Percentiles rank a stretch among this genome's conserved stretches.
phyloP scores from a whole-genome alignment of 768 basidiomycete species.

The Calvatia gigantea region DNA sequence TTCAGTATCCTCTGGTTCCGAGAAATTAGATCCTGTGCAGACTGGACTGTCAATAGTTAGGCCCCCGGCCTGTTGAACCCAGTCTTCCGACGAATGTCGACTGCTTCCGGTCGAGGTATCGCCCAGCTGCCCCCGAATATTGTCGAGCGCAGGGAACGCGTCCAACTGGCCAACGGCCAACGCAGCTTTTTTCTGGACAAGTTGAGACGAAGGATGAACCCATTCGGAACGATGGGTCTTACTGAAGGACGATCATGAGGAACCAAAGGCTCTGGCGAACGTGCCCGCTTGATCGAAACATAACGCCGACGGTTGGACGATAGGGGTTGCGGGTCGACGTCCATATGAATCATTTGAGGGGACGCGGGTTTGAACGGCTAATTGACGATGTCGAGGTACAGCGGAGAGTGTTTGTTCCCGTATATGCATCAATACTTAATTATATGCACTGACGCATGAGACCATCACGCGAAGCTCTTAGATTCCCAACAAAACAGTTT shows the following conservation, averaged over 20 bases:
- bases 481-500: no score
- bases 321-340: slow-evolving; percentile 46
- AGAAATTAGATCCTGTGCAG: slow-evolving; percentile 15
- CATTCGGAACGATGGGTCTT: slow-evolving; percentile 17
- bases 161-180: slow-evolving; percentile 26
- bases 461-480: background rate
- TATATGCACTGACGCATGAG: background rate
- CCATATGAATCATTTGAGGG: slow-evolving; percentile 42
- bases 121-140: slow-evolving; percentile 12
- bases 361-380: slow-evolving; percentile 8
- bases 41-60: slow-evolving; percentile 60
- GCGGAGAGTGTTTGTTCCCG: background rate
- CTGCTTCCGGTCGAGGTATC: slow-evolving; percentile 31
- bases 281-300: slow-evolving; percentile 46
- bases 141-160: slow-evolving; percentile 8
- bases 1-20: slow-evolving; percentile 10
- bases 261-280: slow-evolving; percentile 47
- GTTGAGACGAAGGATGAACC: background rate
- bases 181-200: slow-evolving; percentile 54
- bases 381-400: slow-evolving; percentile 1
- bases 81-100: slow-evolving; percentile 58
- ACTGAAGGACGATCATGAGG: slow-evolving; percentile 55
- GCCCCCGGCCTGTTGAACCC: slow-evolving; percentile 68
- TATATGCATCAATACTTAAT: background rate
- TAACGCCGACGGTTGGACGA: slow-evolving; percentile 32